Evolutionary conservation across 2,329 filamentous ascomycete species (phyloP).

Genomic region (Arthrinium phaeospermum): DNA sequence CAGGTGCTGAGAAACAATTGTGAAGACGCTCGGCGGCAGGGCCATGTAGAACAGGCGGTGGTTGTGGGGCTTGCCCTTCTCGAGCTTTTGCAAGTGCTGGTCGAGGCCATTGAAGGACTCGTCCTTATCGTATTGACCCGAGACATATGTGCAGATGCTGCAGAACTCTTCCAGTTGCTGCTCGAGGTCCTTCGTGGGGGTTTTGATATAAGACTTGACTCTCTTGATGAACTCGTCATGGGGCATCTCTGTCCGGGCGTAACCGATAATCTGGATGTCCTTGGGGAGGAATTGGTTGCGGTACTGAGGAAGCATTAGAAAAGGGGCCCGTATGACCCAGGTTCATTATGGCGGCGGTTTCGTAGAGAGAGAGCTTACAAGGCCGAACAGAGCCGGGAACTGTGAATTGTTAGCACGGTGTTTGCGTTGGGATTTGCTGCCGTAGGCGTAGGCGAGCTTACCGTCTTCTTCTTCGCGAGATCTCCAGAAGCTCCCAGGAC

Average conservation of each 20-base stretch:
- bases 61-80: slow-evolving; percentile 80
- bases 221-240: slow-evolving; percentile 92
- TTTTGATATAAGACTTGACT: slow-evolving; percentile 98
- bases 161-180: slow-evolving; percentile 93
- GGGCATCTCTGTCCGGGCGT: slow-evolving; percentile 99
- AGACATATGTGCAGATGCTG: slow-evolving; percentile 86
- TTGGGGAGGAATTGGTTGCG: slow-evolving; percentile 98
- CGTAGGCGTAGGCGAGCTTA: slow-evolving; percentile 50
- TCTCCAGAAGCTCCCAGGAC: slow-evolving; percentile 97
- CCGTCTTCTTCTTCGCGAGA: slow-evolving; percentile 99
- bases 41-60: slow-evolving; percentile 99
- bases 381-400: slow-evolving; percentile 96
- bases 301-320: slow-evolving; percentile 63
- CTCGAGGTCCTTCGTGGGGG: slow-evolving; percentile 95
- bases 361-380: slow-evolving; percentile 68
- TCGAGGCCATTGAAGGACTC: slow-evolving; percentile 89
- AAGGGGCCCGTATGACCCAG: neutral
- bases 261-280: slow-evolving; percentile 95
- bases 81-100: slow-evolving; percentile 83
- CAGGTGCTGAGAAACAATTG: slow-evolving; percentile 93
- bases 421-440: neutral
- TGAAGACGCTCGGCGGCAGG: slow-evolving; percentile 96
- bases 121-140: slow-evolving; percentile 97
- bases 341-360: neutral
- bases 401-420: slow-evolving; percentile 48